Conservation (phyloP, 1,139 yeast genomes). For the Keqinozyma sinolaborantium region DNA sequence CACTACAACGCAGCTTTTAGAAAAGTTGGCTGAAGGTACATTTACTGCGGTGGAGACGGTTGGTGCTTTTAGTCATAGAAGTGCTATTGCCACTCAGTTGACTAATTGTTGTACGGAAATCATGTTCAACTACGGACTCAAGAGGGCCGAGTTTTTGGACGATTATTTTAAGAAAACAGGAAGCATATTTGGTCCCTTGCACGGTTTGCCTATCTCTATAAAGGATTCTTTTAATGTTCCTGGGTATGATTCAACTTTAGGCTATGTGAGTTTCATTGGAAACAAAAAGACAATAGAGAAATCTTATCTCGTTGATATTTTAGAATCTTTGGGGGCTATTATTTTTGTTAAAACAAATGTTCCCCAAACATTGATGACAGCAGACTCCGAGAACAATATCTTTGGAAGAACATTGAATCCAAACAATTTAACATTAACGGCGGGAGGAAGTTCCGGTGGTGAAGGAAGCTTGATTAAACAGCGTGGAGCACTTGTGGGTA, state of each 20-base stretch:
- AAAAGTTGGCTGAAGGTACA: slow-evolving; percentile 6
- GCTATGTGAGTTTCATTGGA: slow-evolving; percentile 14
- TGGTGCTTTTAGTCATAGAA: slow-evolving; percentile 24
- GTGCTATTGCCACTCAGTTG: slow-evolving; percentile 17
- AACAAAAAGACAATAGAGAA: slow-evolving; percentile 13
- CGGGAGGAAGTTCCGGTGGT: slow-evolving; percentile 39
- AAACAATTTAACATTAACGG: slow-evolving; percentile 45
- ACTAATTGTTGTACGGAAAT: slow-evolving; percentile 21
- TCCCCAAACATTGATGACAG: slow-evolving; percentile 57
- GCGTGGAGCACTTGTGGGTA: slow-evolving; percentile 21
- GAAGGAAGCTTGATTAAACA: slow-evolving; percentile 22
- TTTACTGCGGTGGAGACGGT: slow-evolving; percentile 22
- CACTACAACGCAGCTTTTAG: slow-evolving; percentile 3
- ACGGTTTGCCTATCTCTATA: slow-evolving; percentile 21
- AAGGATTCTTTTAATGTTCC: slow-evolving; percentile 17
- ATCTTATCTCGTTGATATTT: slow-evolving; percentile 17
- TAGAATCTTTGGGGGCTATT: slow-evolving; percentile 16
- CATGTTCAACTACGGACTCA: slow-evolving; percentile 16
- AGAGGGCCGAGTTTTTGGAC: slow-evolving; percentile 15
- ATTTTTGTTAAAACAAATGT: slow-evolving; percentile 43
- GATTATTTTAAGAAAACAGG: slow-evolving; percentile 8
- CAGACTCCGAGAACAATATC: slow-evolving; percentile 47
- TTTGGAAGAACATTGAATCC: slow-evolving; percentile 55
- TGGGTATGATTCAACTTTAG: slow-evolving; percentile 18
- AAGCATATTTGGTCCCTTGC: slow-evolving; percentile 14